Conservation (phyloP, 768 basidiomycete genomes). For the Panaeolus cyanescens region DNA sequence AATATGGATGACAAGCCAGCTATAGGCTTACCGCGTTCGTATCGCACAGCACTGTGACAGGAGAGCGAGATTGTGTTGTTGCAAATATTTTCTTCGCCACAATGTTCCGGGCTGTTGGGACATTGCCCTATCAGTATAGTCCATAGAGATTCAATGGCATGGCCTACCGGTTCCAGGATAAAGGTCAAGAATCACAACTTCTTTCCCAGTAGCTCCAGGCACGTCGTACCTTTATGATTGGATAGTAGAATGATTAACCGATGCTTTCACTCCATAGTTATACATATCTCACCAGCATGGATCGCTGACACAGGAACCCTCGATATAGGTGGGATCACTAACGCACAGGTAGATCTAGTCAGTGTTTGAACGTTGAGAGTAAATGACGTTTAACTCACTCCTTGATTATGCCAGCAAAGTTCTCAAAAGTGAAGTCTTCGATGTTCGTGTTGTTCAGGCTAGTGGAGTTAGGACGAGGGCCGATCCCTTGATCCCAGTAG, state of each 20-base stretch:
- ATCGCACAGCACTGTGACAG: slow-evolving; percentile 58
- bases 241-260: not conserved
- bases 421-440: slow-evolving; percentile 55
- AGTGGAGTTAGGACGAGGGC: slow-evolving; percentile 45
- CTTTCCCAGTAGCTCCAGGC: slow-evolving; percentile 54
- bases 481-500: slow-evolving; percentile 64
- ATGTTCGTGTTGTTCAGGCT: slow-evolving; percentile 55
- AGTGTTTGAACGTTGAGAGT: not conserved
- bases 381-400: slow-evolving; percentile 35
- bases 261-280: not conserved
- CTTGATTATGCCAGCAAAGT: slow-evolving; percentile 52
- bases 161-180: slow-evolving; percentile 55
- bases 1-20: not conserved
- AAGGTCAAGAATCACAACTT: slow-evolving; percentile 60
- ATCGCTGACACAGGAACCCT: slow-evolving; percentile 59
- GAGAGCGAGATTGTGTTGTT: slow-evolving; percentile 42
- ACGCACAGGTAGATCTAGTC: not conserved
- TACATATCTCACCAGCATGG: slow-evolving; percentile 50
- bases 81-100: slow-evolving; percentile 49
- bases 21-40: slow-evolving; percentile 40
- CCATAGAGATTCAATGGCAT: not conserved
- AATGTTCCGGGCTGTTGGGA: slow-evolving; percentile 45
- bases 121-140: not conserved
- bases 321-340: slow-evolving; percentile 45
- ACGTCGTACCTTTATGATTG: slow-evolving; percentile 42